These are phyloP conservation scores for Raddia distichophylla DNA, from an alignment of 176 grass and related monocot species.

Conservation along the genomic window DNA sequence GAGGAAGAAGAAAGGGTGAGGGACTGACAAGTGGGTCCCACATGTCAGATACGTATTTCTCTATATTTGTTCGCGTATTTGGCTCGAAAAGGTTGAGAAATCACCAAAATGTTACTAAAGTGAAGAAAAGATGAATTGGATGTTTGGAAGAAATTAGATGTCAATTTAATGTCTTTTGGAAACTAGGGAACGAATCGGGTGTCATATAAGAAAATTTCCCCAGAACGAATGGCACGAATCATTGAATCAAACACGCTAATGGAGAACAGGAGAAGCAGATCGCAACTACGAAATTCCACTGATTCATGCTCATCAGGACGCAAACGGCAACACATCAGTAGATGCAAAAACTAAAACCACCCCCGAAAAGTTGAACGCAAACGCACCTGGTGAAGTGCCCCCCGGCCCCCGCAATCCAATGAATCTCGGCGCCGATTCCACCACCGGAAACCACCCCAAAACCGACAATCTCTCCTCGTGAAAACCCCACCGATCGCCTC, in stretches of 20 bases:
- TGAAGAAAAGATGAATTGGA: no score
- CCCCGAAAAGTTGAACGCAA: background rate
- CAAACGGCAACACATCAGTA: background rate
- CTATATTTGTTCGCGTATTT: no score
- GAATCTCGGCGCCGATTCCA: background rate
- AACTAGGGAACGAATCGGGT: no score
- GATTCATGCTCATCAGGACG: background rate
- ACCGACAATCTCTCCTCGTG: background rate
- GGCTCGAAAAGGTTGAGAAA: no score
- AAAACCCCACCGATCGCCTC: conserved; percentile 1
- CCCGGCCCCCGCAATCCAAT: background rate
- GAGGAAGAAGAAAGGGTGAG: no score
- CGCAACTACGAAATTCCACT: background rate
- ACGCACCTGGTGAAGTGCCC: background rate
- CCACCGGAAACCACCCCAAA: background rate
- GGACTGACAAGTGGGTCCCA: no score
- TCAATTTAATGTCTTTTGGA: no score
- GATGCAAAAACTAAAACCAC: background rate
- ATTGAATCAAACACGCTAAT: background rate
- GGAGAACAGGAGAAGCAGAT: background rate
- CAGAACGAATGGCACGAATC: background rate
- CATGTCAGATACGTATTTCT: no score
- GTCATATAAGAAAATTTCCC: no score
- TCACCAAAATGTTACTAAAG: no score
- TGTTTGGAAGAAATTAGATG: no score